phyloP scores from a whole-genome alignment of 1,139 yeast genomes.

The Torulaspora globosa region DNA sequence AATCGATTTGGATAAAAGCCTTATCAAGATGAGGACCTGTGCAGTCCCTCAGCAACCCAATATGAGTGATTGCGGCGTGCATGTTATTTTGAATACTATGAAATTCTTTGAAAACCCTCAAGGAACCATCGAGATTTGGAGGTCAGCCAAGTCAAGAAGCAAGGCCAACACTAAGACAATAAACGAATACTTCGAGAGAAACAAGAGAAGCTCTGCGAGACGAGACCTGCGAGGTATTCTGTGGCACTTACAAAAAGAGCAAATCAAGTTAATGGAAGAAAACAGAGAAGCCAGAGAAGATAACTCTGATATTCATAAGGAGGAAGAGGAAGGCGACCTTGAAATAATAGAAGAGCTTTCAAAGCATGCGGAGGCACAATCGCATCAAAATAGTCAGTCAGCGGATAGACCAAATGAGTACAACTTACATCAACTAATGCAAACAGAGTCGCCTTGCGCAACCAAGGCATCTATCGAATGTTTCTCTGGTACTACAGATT shows the following conservation, averaged over 20 bases:
- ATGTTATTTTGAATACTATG: slow-evolving; percentile 73
- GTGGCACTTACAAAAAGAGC: slow-evolving; percentile 39
- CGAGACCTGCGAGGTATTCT: slow-evolving; percentile 37
- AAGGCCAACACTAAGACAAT: slow-evolving; percentile 21
- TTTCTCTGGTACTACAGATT: neutral
- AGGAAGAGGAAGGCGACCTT: slow-evolving; percentile 32
- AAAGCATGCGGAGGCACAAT: neutral
- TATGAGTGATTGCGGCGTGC: slow-evolving; percentile 93
- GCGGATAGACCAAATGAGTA: neutral
- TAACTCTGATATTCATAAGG: slow-evolving; percentile 17
- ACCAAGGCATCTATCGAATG: neutral
- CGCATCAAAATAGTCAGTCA: neutral
- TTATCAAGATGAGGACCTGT: slow-evolving; percentile 45
- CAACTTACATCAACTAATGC: neutral
- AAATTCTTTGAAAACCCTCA: slow-evolving; percentile 55
- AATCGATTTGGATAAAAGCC: slow-evolving; percentile 45
- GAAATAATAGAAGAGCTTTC: slow-evolving; percentile 31
- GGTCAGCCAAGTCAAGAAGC: slow-evolving; percentile 31
- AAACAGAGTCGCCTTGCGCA: neutral
- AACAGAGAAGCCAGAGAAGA: slow-evolving; percentile 19
- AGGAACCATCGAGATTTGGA: slow-evolving; percentile 53
- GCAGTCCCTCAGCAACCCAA: slow-evolving; percentile 81
- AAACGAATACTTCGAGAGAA: slow-evolving; percentile 37
- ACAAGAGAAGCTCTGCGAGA: slow-evolving; percentile 40
- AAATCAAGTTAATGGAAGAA: slow-evolving; percentile 34